Evolutionary conservation across 202 grass and related monocot species (phyloP).

Genomic region (Eragrostis tef): DNA sequence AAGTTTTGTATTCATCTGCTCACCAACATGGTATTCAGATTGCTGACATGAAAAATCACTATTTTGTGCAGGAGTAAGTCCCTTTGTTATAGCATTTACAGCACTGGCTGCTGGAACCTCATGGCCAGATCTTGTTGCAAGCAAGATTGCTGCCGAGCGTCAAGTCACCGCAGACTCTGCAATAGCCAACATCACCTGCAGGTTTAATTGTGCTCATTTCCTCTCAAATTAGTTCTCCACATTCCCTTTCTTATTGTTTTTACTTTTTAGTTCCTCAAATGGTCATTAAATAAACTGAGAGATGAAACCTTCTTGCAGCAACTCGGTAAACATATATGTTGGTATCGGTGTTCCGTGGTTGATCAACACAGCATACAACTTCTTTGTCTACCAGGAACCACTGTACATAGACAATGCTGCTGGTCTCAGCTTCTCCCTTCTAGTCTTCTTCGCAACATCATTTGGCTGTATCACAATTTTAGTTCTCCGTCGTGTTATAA

Average conservation of each 20-base stretch:
- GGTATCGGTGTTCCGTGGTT: constrained; percentile 85
- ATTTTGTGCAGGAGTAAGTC: constrained; percentile 65
- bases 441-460: constrained; percentile 84
- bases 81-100: constrained; percentile 95
- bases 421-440: constrained; percentile 88
- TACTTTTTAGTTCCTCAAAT: neutral
- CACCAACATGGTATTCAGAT: neutral
- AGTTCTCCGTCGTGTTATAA: constrained; percentile 65
- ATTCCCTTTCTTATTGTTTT: neutral
- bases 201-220: constrained; percentile 45
- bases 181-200: constrained; percentile 98
- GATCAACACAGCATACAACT: constrained; percentile 83
- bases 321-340: constrained; percentile 92
- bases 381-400: constrained; percentile 64
- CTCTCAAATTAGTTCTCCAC: neutral
- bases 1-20: constrained; percentile 29
- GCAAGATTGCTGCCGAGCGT: constrained; percentile 97
- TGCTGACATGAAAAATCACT: constrained; percentile 34
- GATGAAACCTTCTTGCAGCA: constrained; percentile 48
- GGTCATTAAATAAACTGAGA: neutral
- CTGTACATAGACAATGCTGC: constrained; percentile 74
- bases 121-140: constrained; percentile 92
- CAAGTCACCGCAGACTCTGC: constrained; percentile 91
- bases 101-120: constrained; percentile 86
- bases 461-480: constrained; percentile 72